Conservation (phyloP, 495 filamentous ascomycete species). For the Monascus purpureus region DNA sequence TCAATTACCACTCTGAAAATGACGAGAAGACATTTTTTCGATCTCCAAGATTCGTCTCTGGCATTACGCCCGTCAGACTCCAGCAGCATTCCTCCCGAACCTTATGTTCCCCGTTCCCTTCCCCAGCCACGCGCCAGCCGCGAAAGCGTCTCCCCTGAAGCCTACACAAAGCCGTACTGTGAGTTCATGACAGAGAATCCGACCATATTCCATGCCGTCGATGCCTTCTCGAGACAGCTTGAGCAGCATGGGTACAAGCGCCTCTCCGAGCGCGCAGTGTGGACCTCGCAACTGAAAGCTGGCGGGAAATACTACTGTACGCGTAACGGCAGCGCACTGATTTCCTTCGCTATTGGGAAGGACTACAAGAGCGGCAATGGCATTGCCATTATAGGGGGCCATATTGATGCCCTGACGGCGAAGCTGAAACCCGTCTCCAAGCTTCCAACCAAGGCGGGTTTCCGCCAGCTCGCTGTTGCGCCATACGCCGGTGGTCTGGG, state of each 20-base stretch:
- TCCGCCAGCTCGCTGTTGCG: slow-evolving; percentile 79
- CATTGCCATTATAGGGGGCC: slow-evolving; percentile 65
- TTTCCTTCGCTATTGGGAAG: slow-evolving; percentile 76
- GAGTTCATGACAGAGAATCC: slow-evolving; percentile 82
- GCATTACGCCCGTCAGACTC: slow-evolving; percentile 9
- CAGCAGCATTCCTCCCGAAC: no score
- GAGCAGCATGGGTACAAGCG: slow-evolving; percentile 55
- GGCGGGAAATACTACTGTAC: slow-evolving; percentile 83
- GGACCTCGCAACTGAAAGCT: slow-evolving; percentile 56
- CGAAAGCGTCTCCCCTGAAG: no score
- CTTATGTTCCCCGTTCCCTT: no score
- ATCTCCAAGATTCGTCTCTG: slow-evolving; percentile 9
- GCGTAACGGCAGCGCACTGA: slow-evolving; percentile 72
- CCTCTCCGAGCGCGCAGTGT: slow-evolving; percentile 66
- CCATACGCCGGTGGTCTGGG: slow-evolving; percentile 83
- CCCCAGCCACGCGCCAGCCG: no score
- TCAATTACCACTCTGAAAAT: slow-evolving; percentile 4
- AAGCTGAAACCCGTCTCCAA: slow-evolving; percentile 80
- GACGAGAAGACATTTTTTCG: slow-evolving; percentile 9
- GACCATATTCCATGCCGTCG: slow-evolving; percentile 81
- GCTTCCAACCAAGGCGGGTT: slow-evolving; percentile 66
- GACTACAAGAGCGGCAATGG: slow-evolving; percentile 80
- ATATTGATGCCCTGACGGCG: slow-evolving; percentile 84
- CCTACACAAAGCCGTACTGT: slow-evolving; percentile 72
- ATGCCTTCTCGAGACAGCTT: slow-evolving; percentile 58